These are phyloP conservation scores for Trichodelitschia bisporula DNA, from an alignment of 495 filamentous ascomycete species.

Conservation along the genomic window DNA sequence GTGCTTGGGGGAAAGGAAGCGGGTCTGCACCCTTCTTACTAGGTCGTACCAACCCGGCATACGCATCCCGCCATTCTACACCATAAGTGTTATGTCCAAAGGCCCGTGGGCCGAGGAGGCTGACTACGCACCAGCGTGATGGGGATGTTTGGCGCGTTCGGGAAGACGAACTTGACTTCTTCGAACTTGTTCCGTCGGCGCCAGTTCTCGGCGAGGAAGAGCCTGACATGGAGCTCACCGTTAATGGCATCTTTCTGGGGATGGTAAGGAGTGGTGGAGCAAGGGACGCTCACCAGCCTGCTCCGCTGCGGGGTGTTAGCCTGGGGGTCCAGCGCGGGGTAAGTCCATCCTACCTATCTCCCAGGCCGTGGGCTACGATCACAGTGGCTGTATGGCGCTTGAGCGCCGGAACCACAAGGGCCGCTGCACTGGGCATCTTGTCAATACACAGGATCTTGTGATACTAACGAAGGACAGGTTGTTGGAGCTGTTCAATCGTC, in stretches of 20 bases:
- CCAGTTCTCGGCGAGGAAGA: constrained; percentile 69
- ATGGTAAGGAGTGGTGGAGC: neutral
- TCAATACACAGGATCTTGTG: too few species aligned
- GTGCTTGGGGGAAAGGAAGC: neutral
- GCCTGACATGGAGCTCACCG: constrained; percentile 20
- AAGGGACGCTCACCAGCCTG: constrained; percentile 13
- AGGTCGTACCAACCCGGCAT: constrained; percentile 95
- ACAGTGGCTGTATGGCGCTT: constrained; percentile 82
- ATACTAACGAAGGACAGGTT: too few species aligned
- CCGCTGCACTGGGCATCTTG: constrained; percentile 27
- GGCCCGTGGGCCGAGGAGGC: too few species aligned
- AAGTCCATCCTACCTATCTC: constrained; percentile 33
- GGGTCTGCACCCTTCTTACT: constrained; percentile 21
- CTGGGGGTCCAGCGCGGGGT: constrained; percentile 1
- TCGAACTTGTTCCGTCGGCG: constrained; percentile 60
- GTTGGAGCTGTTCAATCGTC: too few species aligned
- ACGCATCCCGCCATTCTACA: constrained; percentile 49
- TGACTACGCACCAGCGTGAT: constrained; percentile 50
- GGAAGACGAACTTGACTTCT: constrained; percentile 80
- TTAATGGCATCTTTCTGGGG: constrained; percentile 1
- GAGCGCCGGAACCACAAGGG: constrained; percentile 64
- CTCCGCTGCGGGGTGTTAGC: constrained; percentile 7
- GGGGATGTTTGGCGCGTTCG: constrained; percentile 74
- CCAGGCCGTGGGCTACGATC: constrained; percentile 80
- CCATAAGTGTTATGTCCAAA: too few species aligned